Evolutionary conservation across 495 filamentous ascomycete species (phyloP).

Genomic region (Aspergillus taichungensis): DNA sequence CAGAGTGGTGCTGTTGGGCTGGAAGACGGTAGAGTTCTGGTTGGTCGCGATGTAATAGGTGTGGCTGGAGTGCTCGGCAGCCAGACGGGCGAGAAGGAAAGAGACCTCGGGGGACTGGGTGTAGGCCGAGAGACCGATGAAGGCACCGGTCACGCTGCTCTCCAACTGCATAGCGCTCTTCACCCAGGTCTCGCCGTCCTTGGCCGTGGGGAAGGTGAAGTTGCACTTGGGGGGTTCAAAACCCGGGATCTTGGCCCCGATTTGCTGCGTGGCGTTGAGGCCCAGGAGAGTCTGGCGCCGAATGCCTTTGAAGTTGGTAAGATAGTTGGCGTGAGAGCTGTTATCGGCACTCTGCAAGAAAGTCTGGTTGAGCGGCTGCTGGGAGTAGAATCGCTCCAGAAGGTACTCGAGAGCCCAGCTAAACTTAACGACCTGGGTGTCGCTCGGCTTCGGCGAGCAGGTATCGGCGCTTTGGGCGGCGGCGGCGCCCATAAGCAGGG

Average conservation of each 20-base stretch:
- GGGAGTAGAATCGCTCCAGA: constrained; percentile 18
- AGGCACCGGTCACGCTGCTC: constrained; percentile 17
- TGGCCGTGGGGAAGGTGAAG: constrained; percentile 15
- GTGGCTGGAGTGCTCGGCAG: constrained; percentile 21
- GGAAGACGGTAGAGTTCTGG: constrained; percentile 16
- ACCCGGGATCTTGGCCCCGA: constrained; percentile 8
- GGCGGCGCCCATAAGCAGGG: constrained; percentile 16
- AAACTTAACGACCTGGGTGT: constrained; percentile 18
- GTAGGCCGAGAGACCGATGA: constrained; percentile 24
- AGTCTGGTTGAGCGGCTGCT: constrained; percentile 16
- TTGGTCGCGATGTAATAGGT: constrained; percentile 19
- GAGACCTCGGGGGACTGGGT: constrained; percentile 26
- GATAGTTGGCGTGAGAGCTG: constrained; percentile 11
- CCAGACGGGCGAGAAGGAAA: constrained; percentile 25
- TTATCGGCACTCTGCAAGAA: constrained; percentile 15
- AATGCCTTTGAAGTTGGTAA: constrained; percentile 19
- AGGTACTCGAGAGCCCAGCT: constrained; percentile 18
- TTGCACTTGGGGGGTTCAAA: constrained; percentile 17
- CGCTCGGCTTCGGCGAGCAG: constrained; percentile 16
- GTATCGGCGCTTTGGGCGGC: constrained; percentile 7
- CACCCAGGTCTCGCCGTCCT: constrained; percentile 11
- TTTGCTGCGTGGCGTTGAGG: constrained; percentile 16
- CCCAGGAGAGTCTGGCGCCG: constrained; percentile 18
- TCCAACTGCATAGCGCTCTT: constrained; percentile 18
- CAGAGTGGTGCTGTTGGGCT: constrained; percentile 15